A percentile compares a stretch with the other conserved stretches of the same genome.
Evolutionary conservation across 2,329 filamentous ascomycete genomes (phyloP).

Genomic region (Pseudogymnoascus sp.): DNA sequence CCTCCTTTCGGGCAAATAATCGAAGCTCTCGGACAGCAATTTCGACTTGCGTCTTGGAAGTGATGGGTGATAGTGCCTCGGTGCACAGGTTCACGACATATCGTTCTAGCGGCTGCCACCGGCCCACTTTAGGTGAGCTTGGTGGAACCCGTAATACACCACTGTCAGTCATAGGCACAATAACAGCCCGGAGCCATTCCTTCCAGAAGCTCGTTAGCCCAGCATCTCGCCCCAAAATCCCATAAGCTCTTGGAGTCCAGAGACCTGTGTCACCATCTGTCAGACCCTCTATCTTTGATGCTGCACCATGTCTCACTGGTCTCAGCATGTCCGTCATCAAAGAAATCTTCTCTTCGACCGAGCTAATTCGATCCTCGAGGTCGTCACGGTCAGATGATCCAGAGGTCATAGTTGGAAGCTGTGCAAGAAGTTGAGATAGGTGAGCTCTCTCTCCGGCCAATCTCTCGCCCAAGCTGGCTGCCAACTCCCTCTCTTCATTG

Average conservation of each 20-base stretch:
- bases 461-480: conserved; percentile 80
- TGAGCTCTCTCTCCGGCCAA: conserved; percentile 82
- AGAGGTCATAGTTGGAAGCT: conserved; percentile 70
- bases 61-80: conserved; percentile 83
- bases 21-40: conserved; percentile 80
- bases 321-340: conserved; percentile 94
- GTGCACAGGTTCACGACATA: conserved; percentile 97
- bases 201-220: conserved; percentile 92
- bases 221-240: conserved; percentile 76
- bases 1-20: conserved; percentile 87
- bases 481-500: conserved; percentile 80
- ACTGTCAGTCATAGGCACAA: conserved; percentile 94
- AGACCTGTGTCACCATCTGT: conserved; percentile 92
- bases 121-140: conserved; percentile 80
- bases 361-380: conserved; percentile 88
- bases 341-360: conserved; percentile 92
- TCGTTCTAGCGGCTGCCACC: conserved; percentile 92
- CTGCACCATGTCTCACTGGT: conserved; percentile 85
- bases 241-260: conserved; percentile 91
- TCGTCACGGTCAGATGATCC: conserved; percentile 73
- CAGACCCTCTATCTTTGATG: conserved; percentile 92
- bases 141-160: conserved; percentile 72
- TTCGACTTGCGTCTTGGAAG: conserved; percentile 93
- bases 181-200: conserved; percentile 87
- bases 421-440: conserved; percentile 76